Evolutionary conservation across 495 filamentous ascomycete species (phyloP), one percentile per base, ranked within the genome.

Genomic region (Penicillium riverlandense): DNA sequence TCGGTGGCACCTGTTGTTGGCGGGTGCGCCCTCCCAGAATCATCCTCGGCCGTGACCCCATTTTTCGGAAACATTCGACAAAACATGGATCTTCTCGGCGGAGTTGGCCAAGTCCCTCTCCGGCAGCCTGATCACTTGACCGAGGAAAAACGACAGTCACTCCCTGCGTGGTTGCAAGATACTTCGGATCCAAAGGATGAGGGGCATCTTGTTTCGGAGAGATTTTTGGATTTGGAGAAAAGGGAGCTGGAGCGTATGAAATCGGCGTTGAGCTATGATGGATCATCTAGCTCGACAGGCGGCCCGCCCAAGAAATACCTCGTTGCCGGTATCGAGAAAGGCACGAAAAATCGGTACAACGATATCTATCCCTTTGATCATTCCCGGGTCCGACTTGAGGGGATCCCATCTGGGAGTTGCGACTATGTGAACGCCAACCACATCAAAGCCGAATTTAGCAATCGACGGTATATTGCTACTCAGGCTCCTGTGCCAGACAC

Each of bases 321-420:
- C 48, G 78, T 98, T 41, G 92, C 89, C 2, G 92, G 92, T 5
- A 86, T 98, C 43, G 92, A 98, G 57, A 89, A 96, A 56, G 92
- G 92, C 29, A 78, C 74, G 2, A 97, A 97, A 65, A 98, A 98
- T 55, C 75, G 92, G 13, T 98, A 98, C 62, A 97, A 96, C 63
- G 92, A 96, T 53, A 97, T 97, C 34, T 86, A 94, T 65, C 92
- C 92, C 6, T 98, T 94, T 55, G 92, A 98, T 58, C 92, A 98
- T 63, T 80, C 90, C 6, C 71, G 92, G 39, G 92, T 98, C 35
- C 86, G 77, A 43, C 71, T 98, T 12, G 74, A 85, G 46, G 81
- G 78, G 36, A 75, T 84, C 30, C 70, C 76, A 0, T 67, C 75
- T n/a, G 86, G 85, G 2, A 76, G 66, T 31, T 96, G 91, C 66